Evolutionary conservation across 2,329 filamentous ascomycete species (phyloP).

Genomic region (Penicillium italicum): DNA sequence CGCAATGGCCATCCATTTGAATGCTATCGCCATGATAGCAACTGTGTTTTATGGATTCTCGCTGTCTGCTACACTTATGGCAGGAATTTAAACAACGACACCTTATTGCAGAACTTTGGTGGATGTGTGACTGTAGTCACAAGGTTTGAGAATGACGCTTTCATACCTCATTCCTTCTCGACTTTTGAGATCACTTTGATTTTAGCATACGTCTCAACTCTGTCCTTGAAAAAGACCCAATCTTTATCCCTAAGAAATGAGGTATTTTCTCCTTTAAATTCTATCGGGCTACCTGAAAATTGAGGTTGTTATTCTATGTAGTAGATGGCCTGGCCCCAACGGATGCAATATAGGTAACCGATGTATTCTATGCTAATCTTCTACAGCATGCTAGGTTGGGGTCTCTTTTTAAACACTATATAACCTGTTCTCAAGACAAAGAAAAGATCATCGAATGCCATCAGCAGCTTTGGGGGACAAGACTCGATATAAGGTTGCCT

Average conservation of each 20-base stretch:
- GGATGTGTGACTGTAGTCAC: neutral
- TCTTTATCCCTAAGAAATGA: too few relatives aligned
- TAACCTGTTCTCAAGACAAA: neutral
- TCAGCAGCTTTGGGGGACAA: too few relatives aligned
- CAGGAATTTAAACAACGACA: neutral
- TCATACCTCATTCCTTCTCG: neutral
- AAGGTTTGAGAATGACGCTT: too few relatives aligned
- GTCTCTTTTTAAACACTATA: neutral
- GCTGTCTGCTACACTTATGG: slow-evolving; percentile 16
- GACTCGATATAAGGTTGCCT: too few relatives aligned
- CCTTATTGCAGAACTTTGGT: neutral
- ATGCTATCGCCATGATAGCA: slow-evolving; percentile 37
- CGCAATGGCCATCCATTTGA: slow-evolving; percentile 45
- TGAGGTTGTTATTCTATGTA: neutral
- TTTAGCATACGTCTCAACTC: neutral
- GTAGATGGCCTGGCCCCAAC: neutral
- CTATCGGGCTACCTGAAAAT: neutral
- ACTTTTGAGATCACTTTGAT: neutral
- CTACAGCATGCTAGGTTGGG: too few relatives aligned
- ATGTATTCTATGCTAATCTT: neutral
- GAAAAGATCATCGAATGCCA: neutral
- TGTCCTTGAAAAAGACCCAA: neutral
- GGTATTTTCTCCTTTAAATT: neutral
- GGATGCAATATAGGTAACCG: neutral
- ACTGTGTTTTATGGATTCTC: slow-evolving; percentile 31